Conservation (phyloP, 2,329 filamentous ascomycete species). For the Penicillium janthinellum region DNA sequence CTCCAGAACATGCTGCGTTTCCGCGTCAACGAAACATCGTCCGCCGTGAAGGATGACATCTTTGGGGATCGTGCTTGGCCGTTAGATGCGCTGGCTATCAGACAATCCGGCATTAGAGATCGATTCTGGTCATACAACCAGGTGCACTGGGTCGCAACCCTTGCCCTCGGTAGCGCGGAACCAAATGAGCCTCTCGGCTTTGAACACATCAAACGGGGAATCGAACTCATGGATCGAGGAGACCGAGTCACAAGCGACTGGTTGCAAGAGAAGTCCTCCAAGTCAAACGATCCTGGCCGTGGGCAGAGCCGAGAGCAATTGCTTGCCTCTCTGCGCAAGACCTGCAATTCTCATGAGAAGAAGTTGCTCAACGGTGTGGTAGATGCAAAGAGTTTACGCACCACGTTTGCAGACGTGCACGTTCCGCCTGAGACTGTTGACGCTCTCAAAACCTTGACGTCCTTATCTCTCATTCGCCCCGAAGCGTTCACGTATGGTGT, state of each 20-base stretch:
- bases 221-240: constrained; percentile 46
- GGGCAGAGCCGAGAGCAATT: constrained; percentile 43
- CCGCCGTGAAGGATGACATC: constrained; percentile 36
- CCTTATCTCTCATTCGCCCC: constrained; percentile 79
- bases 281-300: constrained; percentile 33
- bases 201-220: constrained; percentile 40
- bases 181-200: constrained; percentile 44
- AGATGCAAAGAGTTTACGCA: constrained; percentile 77
- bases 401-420: constrained; percentile 85
- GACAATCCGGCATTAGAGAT: constrained; percentile 49
- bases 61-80: constrained; percentile 35
- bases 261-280: constrained; percentile 38
- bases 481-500: constrained; percentile 98
- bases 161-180: constrained; percentile 49
- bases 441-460: constrained; percentile 84
- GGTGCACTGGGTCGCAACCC: constrained; percentile 60
- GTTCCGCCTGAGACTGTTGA: constrained; percentile 80
- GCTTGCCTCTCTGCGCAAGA: constrained; percentile 56
- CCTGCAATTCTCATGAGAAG: constrained; percentile 76
- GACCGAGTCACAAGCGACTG: constrained; percentile 42
- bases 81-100: constrained; percentile 29
- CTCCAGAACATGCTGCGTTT: constrained; percentile 62
- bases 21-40: constrained; percentile 37
- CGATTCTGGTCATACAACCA: constrained; percentile 61
- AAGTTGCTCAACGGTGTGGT: constrained; percentile 80